Percentiles rank a stretch among this genome's conserved stretches.
Evolutionary conservation across 164 flowering plant species (phyloP).

Genomic region (Kalanchoe fedtschenkoi): DNA sequence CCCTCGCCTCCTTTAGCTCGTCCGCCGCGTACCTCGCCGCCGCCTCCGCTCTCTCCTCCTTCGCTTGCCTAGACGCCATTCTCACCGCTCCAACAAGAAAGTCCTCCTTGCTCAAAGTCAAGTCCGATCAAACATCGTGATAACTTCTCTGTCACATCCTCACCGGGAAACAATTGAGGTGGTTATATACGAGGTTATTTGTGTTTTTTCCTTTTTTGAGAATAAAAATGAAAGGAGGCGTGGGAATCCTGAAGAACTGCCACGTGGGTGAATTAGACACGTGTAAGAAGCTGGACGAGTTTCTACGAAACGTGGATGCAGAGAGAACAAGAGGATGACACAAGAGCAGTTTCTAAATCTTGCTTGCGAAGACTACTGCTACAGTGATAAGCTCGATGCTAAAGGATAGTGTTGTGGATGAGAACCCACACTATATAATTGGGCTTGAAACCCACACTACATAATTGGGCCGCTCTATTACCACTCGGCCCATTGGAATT

Average conservation of each 20-base stretch:
- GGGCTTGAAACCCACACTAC: too few relatives aligned
- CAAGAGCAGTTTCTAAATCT: background rate
- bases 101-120: too few relatives aligned
- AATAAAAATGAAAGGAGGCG: background rate
- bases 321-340: background rate
- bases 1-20: background rate
- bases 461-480: too few relatives aligned
- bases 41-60: slow-evolving; percentile 30
- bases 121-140: too few relatives aligned
- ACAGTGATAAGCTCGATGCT: background rate
- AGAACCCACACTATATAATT: too few relatives aligned
- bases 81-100: background rate
- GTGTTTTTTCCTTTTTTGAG: background rate
- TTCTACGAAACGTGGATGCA: background rate
- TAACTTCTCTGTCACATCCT: background rate
- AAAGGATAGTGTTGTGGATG: background rate
- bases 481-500: too few relatives aligned
- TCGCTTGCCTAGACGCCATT: slow-evolving; percentile 40
- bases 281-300: background rate
- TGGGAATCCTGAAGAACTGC: background rate
- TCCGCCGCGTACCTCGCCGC: slow-evolving; percentile 28
- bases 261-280: background rate
- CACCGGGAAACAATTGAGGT: background rate
- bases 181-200: background rate
- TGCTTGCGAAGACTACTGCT: background rate